phyloP scores from a whole-genome alignment of 208 protist species.

The Trypanosomatidae sp. region DNA sequence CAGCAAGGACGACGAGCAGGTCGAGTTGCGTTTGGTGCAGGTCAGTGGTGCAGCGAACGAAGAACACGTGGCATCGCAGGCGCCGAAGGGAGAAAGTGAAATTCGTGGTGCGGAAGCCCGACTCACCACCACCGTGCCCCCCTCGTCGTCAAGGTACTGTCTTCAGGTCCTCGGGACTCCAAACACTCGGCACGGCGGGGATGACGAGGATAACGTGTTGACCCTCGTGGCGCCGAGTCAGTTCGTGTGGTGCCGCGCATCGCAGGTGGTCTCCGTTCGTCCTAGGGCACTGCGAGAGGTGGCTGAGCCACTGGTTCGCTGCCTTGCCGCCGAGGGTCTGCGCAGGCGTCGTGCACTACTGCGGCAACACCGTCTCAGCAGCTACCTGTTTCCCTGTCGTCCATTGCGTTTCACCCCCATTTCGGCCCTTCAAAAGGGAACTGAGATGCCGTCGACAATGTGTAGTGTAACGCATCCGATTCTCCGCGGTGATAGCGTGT shows the following conservation, averaged over 20 bases:
- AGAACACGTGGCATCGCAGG: background rate
- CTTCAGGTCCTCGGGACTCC: conserved; percentile 10
- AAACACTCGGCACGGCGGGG: background rate
- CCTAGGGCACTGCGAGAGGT: conserved; percentile 7
- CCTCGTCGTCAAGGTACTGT: background rate
- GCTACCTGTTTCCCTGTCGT: conserved; percentile 16
- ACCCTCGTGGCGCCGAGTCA: conserved; percentile 17
- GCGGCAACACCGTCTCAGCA: conserved; percentile 9
- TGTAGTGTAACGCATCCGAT: conserved; percentile 9
- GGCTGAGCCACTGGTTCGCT: conserved; percentile 15
- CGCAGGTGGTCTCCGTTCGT: conserved; percentile 14
- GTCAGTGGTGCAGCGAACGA: background rate
- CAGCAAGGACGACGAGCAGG: conserved; percentile 13
- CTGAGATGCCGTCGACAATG: background rate
- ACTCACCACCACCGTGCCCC: background rate
- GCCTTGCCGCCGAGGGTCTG: conserved; percentile 4
- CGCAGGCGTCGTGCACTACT: conserved; percentile 15
- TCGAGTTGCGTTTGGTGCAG: conserved; percentile 21
- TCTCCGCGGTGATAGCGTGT: conserved; percentile 4
- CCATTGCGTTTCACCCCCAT: conserved; percentile 23
- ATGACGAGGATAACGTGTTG: conserved; percentile 10
- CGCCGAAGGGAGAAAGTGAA: background rate
- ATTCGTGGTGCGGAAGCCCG: background rate
- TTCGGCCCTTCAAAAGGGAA: background rate
- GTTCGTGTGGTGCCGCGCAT: conserved; percentile 17